Percentiles rank a stretch among this genome's conserved stretches.
phyloP scores from a whole-genome alignment of 352 stramenopile species.

The Pythium insidiosum region DNA sequence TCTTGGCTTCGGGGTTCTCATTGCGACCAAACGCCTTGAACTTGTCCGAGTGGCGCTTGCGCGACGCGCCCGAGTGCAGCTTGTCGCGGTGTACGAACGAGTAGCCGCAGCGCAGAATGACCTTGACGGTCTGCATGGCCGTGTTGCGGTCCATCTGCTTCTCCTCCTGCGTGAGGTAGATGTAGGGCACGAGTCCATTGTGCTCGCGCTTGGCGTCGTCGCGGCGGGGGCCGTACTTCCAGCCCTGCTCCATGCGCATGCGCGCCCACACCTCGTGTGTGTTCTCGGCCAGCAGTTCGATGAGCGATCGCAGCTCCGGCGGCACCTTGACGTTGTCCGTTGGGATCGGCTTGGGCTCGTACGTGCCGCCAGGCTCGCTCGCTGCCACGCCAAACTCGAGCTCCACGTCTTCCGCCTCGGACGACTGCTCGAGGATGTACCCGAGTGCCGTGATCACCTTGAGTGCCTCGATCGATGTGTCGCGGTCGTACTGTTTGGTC shows the following conservation, averaged over 20 bases:
- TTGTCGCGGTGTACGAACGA: constrained; percentile 60
- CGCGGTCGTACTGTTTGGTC: constrained; percentile 75
- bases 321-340: constrained; percentile 58
- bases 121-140: constrained; percentile 74
- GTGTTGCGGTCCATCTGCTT: constrained; percentile 84
- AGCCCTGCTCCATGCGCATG: constrained; percentile 75
- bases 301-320: constrained; percentile 47
- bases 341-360: constrained; percentile 49
- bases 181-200: constrained; percentile 71
- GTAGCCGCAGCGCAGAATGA: constrained; percentile 69
- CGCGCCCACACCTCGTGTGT: constrained; percentile 79
- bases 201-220: constrained; percentile 54
- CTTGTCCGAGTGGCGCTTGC: constrained; percentile 26
- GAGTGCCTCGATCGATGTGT: constrained; percentile 70
- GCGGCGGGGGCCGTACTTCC: constrained; percentile 59
- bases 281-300: constrained; percentile 72
- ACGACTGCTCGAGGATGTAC: constrained; percentile 56
- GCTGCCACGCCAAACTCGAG: constrained; percentile 36
- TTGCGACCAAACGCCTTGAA: constrained; percentile 56
- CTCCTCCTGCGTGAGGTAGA: constrained; percentile 69
- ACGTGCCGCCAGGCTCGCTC: constrained; percentile 40
- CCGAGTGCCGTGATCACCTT: constrained; percentile 72
- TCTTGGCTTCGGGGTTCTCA: constrained; percentile 45
- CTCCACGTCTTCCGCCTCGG: constrained; percentile 34
- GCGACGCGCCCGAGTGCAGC: constrained; percentile 19